A percentile compares a stretch with the other conserved stretches of the same genome.
Evolutionary conservation across 768 basidiomycete genomes (phyloP).

Genomic region (Phlebiopsis gigantea): DNA sequence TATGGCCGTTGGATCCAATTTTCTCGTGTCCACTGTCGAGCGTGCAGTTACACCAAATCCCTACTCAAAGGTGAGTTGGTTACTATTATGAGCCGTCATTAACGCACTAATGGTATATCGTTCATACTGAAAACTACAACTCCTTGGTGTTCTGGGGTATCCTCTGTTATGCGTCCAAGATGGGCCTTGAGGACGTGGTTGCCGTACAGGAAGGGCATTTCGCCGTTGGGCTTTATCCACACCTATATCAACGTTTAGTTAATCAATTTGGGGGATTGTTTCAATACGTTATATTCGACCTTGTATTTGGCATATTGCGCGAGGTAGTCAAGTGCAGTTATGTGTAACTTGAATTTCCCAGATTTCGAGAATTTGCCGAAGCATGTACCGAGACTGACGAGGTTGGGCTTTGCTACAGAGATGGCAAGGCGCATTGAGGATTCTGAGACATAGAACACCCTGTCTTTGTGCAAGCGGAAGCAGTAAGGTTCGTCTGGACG

Average conservation of each 20-base stretch:
- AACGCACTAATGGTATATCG: conserved; percentile 81
- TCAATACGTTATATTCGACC: conserved; percentile 38
- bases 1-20: conserved; percentile 94
- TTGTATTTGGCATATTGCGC: conserved; percentile 98
- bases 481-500: conserved; percentile 92
- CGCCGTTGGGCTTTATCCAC: conserved; percentile 99
- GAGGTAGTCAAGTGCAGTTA: conserved; percentile 88
- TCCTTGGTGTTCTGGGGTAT: conserved; percentile 98
- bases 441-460: conserved; percentile 96
- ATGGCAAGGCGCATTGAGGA: conserved; percentile 90
- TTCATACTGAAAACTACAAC: conserved; percentile 96
- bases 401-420: conserved; percentile 87
- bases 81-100: not conserved
- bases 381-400: conserved; percentile 91
- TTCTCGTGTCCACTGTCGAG: conserved; percentile 92
- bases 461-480: conserved; percentile 90
- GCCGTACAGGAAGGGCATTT: conserved; percentile 98
- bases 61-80: conserved; percentile 36
- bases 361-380: conserved; percentile 97
- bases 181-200: conserved; percentile 99
- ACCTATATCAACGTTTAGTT: conserved; percentile 44
- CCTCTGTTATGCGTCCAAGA: conserved; percentile 97
- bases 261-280: not conserved
- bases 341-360: conserved; percentile 96
- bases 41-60: conserved; percentile 97